Evolutionary conservation across 1,139 yeast species (phyloP).

Genomic region (Yamadazyma oceani): DNA sequence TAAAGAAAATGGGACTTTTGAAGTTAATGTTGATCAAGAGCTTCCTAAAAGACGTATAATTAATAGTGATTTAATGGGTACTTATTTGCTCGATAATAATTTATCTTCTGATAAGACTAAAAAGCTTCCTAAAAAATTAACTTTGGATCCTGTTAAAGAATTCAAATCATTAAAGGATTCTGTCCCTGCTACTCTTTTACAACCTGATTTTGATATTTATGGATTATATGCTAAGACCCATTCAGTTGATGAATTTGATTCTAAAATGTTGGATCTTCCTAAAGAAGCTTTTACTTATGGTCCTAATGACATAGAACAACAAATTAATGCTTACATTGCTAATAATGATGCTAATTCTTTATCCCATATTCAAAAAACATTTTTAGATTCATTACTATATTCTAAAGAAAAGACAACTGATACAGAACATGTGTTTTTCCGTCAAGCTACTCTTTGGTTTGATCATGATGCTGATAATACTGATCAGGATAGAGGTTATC

Average conservation of each 20-base stretch:
- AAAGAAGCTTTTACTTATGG: constrained; percentile 24
- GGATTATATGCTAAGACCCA: constrained; percentile 19
- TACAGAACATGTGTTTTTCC: constrained; percentile 24
- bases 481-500: constrained; percentile 42
- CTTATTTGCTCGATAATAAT: constrained; percentile 19
- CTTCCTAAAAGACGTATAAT: constrained; percentile 20
- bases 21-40: constrained; percentile 21
- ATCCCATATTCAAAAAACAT: constrained; percentile 19
- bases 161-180: constrained; percentile 15
- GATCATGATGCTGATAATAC: constrained; percentile 15
- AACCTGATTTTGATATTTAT: constrained; percentile 19
- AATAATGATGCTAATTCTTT: too few relatives aligned
- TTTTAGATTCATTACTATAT: constrained; percentile 21
- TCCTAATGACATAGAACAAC: constrained; percentile 15
- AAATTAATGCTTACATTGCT: constrained; percentile 18
- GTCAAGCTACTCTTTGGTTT: constrained; percentile 19
- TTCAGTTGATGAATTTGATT: constrained; percentile 7
- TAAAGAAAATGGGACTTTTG: constrained; percentile 26
- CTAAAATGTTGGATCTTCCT: constrained; percentile 13
- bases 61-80: constrained; percentile 25
- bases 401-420: constrained; percentile 19
- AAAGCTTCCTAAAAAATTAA: constrained; percentile 14
- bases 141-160: constrained; percentile 20
- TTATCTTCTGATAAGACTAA: constrained; percentile 1
- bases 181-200: constrained; percentile 12